phyloP scores from a whole-genome alignment of 176 grass and related monocot species.

The Phoenix roebelenii region DNA sequence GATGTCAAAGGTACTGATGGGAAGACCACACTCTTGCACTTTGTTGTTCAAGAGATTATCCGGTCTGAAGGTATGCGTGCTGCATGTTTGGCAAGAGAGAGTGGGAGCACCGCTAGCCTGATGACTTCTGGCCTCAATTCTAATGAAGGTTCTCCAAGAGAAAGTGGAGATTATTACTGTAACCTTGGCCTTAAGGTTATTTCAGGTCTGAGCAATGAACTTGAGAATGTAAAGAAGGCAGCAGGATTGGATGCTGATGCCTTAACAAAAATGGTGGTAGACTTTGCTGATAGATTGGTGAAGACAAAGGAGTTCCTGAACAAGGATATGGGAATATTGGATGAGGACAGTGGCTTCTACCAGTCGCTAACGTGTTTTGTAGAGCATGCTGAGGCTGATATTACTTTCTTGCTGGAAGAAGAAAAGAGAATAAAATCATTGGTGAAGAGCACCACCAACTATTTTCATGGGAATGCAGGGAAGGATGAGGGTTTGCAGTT shows the following conservation, averaged over 20 bases:
- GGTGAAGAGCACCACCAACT: slow-evolving; percentile 49
- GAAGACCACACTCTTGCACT: slow-evolving; percentile 85
- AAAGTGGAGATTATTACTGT: slow-evolving; percentile 48
- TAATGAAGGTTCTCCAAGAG: slow-evolving; percentile 14
- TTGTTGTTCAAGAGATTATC: slow-evolving; percentile 75
- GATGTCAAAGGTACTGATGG: slow-evolving; percentile 79
- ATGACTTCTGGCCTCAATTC: background rate
- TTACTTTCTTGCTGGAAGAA: slow-evolving; percentile 43
- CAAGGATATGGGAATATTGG: slow-evolving; percentile 46
- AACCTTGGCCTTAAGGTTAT: slow-evolving; percentile 59
- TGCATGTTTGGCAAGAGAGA: slow-evolving; percentile 32
- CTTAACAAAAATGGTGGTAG: slow-evolving; percentile 42
- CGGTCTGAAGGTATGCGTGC: slow-evolving; percentile 64
- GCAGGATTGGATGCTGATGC: slow-evolving; percentile 62
- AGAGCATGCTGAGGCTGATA: slow-evolving; percentile 36
- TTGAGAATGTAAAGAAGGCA: slow-evolving; percentile 74
- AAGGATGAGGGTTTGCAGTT: slow-evolving; percentile 84
- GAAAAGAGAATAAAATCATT: slow-evolving; percentile 68
- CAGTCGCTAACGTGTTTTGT: slow-evolving; percentile 43
- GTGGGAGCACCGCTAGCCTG: slow-evolving; percentile 13
- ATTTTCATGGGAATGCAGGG: slow-evolving; percentile 60
- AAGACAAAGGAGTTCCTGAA: slow-evolving; percentile 69
- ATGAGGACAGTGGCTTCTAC: slow-evolving; percentile 69
- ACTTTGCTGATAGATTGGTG: slow-evolving; percentile 39
- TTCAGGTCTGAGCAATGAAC: slow-evolving; percentile 52